Percentiles rank a stretch among this genome's conserved stretches.
phyloP scores from a whole-genome alignment of 352 stramenopile genomes.

The Phytophthora colocasiae region DNA sequence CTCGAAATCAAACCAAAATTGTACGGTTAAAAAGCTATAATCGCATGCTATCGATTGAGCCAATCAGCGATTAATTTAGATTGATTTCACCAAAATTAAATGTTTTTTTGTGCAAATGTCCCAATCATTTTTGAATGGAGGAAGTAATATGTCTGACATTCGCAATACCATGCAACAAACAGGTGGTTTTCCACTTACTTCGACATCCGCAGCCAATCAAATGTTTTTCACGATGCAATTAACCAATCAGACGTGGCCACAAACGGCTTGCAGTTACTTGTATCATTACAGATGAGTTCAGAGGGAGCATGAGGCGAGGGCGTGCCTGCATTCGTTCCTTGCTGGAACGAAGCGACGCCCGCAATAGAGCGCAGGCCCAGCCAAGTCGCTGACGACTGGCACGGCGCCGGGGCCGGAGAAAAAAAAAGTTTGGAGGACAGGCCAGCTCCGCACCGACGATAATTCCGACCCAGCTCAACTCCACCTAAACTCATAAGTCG shows the following conservation, averaged over 20 bases:
- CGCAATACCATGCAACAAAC: no score
- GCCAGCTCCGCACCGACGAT: constrained; percentile 15
- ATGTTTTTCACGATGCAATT: neutral
- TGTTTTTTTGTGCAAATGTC: no score
- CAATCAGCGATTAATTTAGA: no score
- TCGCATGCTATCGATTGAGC: no score
- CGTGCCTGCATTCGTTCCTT: constrained; percentile 14
- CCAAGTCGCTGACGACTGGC: constrained; percentile 2
- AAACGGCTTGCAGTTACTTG: constrained; percentile 7
- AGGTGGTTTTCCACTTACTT: constrained; percentile 2
- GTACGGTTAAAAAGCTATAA: no score
- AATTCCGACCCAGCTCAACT: constrained; percentile 4
- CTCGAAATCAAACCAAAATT: no score
- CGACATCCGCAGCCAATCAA: constrained; percentile 18
- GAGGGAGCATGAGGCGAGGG: constrained; percentile 13
- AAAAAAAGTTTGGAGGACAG: constrained; percentile 31
- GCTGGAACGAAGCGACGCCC: constrained; percentile 30
- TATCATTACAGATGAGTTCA: constrained; percentile 24
- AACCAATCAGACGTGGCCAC: neutral
- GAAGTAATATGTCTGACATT: neutral
- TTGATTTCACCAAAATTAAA: no score
- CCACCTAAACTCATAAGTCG: constrained; percentile 24
- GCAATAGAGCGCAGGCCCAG: constrained; percentile 5
- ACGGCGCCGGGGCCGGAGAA: neutral
- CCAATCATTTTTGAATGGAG: no score